These are phyloP conservation scores for Lactarius quietus DNA, from an alignment of 768 basidiomycete species.

Conservation along the genomic window DNA sequence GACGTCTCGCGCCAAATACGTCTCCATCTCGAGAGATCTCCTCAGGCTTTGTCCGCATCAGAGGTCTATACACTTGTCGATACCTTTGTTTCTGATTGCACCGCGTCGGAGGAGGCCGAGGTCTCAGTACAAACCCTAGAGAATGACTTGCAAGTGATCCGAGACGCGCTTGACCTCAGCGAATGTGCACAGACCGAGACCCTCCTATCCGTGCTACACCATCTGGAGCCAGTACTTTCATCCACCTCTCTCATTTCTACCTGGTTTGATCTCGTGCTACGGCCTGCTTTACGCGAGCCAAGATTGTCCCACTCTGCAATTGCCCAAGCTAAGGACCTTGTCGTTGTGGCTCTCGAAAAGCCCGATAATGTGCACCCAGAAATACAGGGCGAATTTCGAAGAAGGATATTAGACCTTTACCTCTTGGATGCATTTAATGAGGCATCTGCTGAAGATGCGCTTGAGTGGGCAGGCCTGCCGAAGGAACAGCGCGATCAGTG, in stretches of 20 bases:
- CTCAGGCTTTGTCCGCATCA: conserved; percentile 48
- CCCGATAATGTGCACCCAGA: conserved; percentile 43
- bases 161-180: conserved; percentile 61
- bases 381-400: conserved; percentile 61
- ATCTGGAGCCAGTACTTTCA: conserved; percentile 58
- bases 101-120: conserved; percentile 46
- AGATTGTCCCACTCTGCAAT: conserved; percentile 55
- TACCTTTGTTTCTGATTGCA: conserved; percentile 50
- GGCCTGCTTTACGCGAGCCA: conserved; percentile 74
- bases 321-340: conserved; percentile 67
- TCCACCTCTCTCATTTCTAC: conserved; percentile 64
- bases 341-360: conserved; percentile 55
- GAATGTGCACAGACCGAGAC: conserved; percentile 59
- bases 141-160: conserved; percentile 60
- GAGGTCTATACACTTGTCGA: conserved; percentile 51
- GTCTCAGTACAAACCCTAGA: conserved; percentile 50
- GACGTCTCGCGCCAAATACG: conserved; percentile 52
- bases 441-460: conserved; percentile 63
- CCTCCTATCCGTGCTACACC: conserved; percentile 62
- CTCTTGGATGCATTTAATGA: conserved; percentile 76
- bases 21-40: conserved; percentile 49
- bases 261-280: conserved; percentile 80
- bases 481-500: conserved; percentile 56
- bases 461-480: conserved; percentile 72
- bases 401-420: conserved; percentile 69